Evolutionary conservation across 208 protist species (phyloP), one percentile per base, ranked within the genome.

Genomic region (Leishmania guyanensis): DNA sequence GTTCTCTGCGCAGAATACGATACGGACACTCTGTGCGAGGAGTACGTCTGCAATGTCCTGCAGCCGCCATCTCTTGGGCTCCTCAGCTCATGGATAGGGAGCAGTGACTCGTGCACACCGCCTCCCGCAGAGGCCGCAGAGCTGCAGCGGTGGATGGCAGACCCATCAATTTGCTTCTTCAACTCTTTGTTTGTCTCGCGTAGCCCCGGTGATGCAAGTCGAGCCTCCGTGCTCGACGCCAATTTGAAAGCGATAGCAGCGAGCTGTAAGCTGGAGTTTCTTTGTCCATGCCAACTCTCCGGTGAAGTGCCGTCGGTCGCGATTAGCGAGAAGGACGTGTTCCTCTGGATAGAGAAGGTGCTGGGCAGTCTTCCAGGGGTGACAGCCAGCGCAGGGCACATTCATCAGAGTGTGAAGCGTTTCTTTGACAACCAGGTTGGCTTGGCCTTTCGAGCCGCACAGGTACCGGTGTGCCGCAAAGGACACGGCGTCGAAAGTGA

Each of bases 301-400:
- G 80, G 65, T 20, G 80, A 86, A 43, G 56, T 86, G 12, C 69
- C 64, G 17, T 78, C 80, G 36, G 81, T 92, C 10, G 89, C 89
- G 0, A 36, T 60, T n/a, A 66, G 46, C 62, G 84, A 71, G 9
- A 75, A 78, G 62, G 87, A 90, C 48, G 75, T 89, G 14, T 78
- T 77, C 33, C 62, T 43, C 16, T 93, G 89, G 89, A 29, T 80
- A 1, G 86, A 89, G 69, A 74, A 74, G n/a, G 85, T 91, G 43
- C 83, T 93, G 43, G 83, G 86, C 56, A 85, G 58, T 56, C 62
- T 91, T 33, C 89, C 87, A 14, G 89, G 89, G 36, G 81, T 90
- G 33, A 89, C 82, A 6, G 79, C 81, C 17, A 68, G 83, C 66
- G 69, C 75, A 14, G 70, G 78, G 1, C n/a, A n/a, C 6, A 93